phyloP scores from a whole-genome alignment of 352 stramenopile genomes.

The Pythium insidiosum region DNA sequence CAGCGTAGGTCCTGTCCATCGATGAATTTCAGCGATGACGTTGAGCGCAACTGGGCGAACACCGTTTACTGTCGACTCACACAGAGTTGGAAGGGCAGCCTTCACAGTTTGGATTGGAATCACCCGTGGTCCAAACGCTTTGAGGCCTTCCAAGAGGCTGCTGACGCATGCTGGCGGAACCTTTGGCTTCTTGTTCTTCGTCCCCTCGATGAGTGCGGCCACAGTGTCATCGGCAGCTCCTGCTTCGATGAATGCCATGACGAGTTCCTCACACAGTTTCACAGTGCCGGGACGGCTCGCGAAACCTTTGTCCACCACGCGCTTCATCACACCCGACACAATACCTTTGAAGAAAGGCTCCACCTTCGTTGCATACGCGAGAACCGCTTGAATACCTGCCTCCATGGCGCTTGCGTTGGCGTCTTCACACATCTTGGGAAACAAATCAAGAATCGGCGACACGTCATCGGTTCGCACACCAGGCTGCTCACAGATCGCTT shows the following conservation, averaged over 20 bases:
- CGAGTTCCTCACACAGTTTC: constrained; percentile 74
- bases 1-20: constrained; percentile 67
- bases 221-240: constrained; percentile 74
- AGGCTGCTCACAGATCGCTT: constrained; percentile 43
- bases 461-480: constrained; percentile 36
- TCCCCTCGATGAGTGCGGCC: constrained; percentile 65
- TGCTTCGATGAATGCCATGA: constrained; percentile 61
- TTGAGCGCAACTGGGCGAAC: constrained; percentile 73
- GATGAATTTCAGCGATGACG: constrained; percentile 73
- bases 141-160: constrained; percentile 60
- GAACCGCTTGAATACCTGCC: constrained; percentile 56
- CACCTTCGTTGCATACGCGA: constrained; percentile 60
- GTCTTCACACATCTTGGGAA: constrained; percentile 79
- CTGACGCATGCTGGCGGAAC: constrained; percentile 66
- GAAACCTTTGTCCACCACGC: constrained; percentile 80
- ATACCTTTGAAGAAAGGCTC: constrained; percentile 65
- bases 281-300: constrained; percentile 64
- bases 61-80: constrained; percentile 77
- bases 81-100: constrained; percentile 47
- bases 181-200: constrained; percentile 84
- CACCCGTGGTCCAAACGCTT: constrained; percentile 71
- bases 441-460: constrained; percentile 42
- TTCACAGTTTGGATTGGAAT: constrained; percentile 69
- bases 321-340: constrained; percentile 60
- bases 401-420: constrained; percentile 78